phyloP scores from a whole-genome alignment of 345 rosid species.

The Isatis tinctoria region DNA sequence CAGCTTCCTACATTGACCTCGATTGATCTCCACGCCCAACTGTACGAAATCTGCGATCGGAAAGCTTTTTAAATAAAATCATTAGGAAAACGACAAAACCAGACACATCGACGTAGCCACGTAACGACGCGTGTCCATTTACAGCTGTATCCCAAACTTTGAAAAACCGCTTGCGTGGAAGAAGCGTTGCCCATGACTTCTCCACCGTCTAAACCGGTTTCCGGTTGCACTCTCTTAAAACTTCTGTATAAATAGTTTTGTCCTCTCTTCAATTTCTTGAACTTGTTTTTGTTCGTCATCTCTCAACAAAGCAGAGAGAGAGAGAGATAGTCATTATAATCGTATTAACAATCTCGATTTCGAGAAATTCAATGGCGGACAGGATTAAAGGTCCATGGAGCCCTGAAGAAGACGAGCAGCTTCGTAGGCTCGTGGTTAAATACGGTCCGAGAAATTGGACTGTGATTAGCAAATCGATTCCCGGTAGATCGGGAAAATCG shows the following conservation, averaged over 20 bases:
- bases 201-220: constrained; percentile 36
- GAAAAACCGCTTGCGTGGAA: constrained; percentile 60
- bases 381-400: constrained; percentile 99
- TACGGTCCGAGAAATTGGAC: constrained; percentile 96
- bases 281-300: background rate
- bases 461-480: constrained; percentile 81
- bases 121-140: constrained; percentile 61
- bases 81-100: constrained; percentile 29
- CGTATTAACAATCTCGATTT: background rate
- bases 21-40: constrained; percentile 22
- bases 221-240: background rate
- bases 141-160: constrained; percentile 83
- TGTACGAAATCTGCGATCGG: background rate
- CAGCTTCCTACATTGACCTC: background rate
- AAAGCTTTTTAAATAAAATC: background rate
- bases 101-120: constrained; percentile 18
- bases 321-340: background rate
- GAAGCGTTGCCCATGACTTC: constrained; percentile 50
- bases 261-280: constrained; percentile 13
- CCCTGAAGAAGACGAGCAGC: constrained; percentile 85
- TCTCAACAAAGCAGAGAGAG: background rate
- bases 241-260: constrained; percentile 19
- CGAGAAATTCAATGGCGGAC: constrained; percentile 34
- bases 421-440: constrained; percentile 54
- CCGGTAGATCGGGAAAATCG: constrained; percentile 92